Evolutionary conservation across 768 basidiomycete species (phyloP), one percentile per base, ranked within the genome.

Genomic region (Leccinellum albellum): DNA sequence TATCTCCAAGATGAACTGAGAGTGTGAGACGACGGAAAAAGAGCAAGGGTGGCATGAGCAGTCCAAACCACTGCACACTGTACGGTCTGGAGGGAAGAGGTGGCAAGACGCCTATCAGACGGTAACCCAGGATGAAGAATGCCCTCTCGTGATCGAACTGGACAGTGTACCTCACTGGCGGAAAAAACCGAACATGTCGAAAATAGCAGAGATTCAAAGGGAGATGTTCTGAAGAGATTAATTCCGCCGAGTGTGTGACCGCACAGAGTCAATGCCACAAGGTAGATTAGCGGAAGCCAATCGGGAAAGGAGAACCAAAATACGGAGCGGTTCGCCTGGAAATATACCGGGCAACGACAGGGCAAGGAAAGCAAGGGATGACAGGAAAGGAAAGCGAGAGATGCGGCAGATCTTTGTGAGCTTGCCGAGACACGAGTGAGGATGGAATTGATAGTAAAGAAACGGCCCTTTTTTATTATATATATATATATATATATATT

Each of bases 291-390:
- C 51, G 59, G 58, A 64, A 62, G 58, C 79, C 77, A 82, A 82
- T 82, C 80, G 81, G 83, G 75, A 68, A 61, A 57, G 61, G 64
- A 61, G 72, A 69, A 61, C 69, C 56, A 66, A 63, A 68, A 65
- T 64, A 79, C 78, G 79, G 82, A 72, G 73, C 78, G 81, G 77
- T 73, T 62, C 60, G 62, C 68, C 65, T 73, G 67, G 68, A 71
- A 71, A 75, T 74, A 73, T 64, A 66, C 69, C 70, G 65, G 65
- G 62, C 54, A 73, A 74, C 72, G 77, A 78, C 75, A 76, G 74
- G 75, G 53, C 65, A 64, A 69, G 60, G 66, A 66, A 71, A 68
- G 57, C 61, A 61, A 60, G 60, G 45, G 55, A 52, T 63, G 58
- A 72, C 68, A 62, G 69, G 70, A 73, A 73, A 71, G 67, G 65